Evolutionary conservation across 257 asterid species (phyloP).

Genomic region (Solanum okadae): DNA sequence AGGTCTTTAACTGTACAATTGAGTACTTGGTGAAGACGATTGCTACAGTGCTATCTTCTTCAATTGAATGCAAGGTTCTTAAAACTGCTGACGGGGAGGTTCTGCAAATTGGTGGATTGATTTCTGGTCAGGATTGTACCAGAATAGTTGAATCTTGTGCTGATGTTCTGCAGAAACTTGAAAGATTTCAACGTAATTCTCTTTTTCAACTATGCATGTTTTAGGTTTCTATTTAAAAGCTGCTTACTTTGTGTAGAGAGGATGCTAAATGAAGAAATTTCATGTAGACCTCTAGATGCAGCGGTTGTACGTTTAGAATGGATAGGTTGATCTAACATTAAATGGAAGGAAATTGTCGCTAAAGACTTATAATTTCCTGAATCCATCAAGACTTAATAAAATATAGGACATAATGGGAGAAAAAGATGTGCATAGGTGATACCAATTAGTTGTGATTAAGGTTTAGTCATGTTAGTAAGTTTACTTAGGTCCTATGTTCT

Average conservation of each 20-base stretch:
- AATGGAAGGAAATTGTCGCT: neutral
- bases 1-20: constrained; percentile 50
- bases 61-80: constrained; percentile 40
- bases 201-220: neutral
- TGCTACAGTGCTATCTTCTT: constrained; percentile 47
- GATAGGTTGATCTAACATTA: neutral
- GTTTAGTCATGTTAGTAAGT: neutral
- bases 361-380: neutral
- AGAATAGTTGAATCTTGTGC: constrained; percentile 34
- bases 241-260: neutral
- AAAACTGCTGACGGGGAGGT: constrained; percentile 18
- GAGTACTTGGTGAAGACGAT: constrained; percentile 43
- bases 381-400: neutral
- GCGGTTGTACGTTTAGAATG: neutral
- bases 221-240: neutral
- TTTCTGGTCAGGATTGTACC: constrained; percentile 27
- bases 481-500: neutral
- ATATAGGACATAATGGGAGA: neutral
- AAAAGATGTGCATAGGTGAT: neutral
- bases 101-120: constrained; percentile 47
- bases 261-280: neutral
- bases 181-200: constrained; percentile 32
- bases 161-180: constrained; percentile 30
- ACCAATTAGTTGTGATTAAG: neutral
- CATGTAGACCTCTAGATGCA: neutral